phyloP scores from a whole-genome alignment of 2,329 filamentous ascomycete genomes.

The Claviceps sp. region DNA sequence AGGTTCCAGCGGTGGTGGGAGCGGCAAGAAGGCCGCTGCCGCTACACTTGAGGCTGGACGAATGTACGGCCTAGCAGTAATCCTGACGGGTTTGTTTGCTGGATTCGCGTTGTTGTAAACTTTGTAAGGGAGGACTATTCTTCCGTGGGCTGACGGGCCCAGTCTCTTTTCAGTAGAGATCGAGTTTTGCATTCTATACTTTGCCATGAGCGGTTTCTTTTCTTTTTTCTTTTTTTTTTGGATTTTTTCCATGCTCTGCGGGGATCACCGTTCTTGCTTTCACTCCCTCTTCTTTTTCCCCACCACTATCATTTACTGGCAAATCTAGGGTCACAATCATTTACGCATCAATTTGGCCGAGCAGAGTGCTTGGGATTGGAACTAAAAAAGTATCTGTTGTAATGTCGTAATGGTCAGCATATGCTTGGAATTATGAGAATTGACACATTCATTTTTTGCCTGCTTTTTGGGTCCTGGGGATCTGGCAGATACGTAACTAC shows the following conservation, averaged over 20 bases:
- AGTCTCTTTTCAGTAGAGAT: too few relatives aligned
- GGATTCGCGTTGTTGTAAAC: slow-evolving; percentile 25
- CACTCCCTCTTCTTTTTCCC: neutral
- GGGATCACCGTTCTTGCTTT: neutral
- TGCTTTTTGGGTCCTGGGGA: neutral
- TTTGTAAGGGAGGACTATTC: slow-evolving; percentile 7
- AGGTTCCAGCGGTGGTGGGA: slow-evolving; percentile 9
- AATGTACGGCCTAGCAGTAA: slow-evolving; percentile 23
- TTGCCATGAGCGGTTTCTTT: neutral
- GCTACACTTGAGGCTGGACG: slow-evolving; percentile 21
- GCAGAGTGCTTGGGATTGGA: neutral
- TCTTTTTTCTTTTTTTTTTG: too few relatives aligned
- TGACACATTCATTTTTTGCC: neutral
- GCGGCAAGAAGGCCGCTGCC: slow-evolving; percentile 15
- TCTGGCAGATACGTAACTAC: too few relatives aligned
- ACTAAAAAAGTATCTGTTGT: neutral
- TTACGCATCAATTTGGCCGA: neutral
- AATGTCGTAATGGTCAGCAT: neutral
- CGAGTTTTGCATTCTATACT: neutral
- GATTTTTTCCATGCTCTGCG: neutral
- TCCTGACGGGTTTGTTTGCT: slow-evolving; percentile 25
- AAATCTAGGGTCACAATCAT: neutral
- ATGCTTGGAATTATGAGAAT: neutral
- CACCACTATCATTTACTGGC: neutral
- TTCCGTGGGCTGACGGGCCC: neutral